Evolutionary conservation across 495 filamentous ascomycete species (phyloP), one percentile per base, ranked within the genome.

Genomic region (Peziza echinospora): DNA sequence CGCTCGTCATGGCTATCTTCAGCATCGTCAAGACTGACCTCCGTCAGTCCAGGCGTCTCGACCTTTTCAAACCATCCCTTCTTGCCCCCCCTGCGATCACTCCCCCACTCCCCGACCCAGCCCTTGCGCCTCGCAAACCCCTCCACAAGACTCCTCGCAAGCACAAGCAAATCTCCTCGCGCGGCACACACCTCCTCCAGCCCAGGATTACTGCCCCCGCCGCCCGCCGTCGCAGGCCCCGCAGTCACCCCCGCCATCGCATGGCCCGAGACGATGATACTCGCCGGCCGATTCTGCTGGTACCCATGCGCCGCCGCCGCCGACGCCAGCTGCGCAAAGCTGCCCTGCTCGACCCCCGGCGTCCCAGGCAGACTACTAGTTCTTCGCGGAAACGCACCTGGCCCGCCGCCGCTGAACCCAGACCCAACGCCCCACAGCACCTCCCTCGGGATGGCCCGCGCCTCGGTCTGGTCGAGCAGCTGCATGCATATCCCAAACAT

Each of bases 141-240:
- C 52, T 86, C 80, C 4, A 94, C 67, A 11, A 82, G 70, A 41
- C 78, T 81, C 51, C 87, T 69, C 13, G 80, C 82, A 24, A 96
- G 61, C n/a, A 81, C 61, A 48, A 79, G 73, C 5, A 97, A 65
- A 52, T 92, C 82, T 21, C 80, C 87, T 60, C 87, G 69, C 44
- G 69, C 73, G 23, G 78, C 79, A 34, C 85, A 82, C n/a, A 96
- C 66, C 37, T 92, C 79, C 58, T 89, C 78, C 8, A 82, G 65
- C 0, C 85, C 85, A 7, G 73, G 66, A 54, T 76, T 83, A 5
- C 45, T 41, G 21, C 54, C 54, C 16, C n/a, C n/a, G n/a, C n/a
- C n/a, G n/a, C n/a, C n/a, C n/a, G n/a, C n/a, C n/a, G n/a, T n/a
- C n/a, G n/a, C n/a, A n/a, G n/a, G n/a, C n/a, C n/a, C n/a, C n/a